Base-by-base conservation (phyloP, 805 yeast genomes). In the Groenewaldozyma tartarivorans region DNA sequence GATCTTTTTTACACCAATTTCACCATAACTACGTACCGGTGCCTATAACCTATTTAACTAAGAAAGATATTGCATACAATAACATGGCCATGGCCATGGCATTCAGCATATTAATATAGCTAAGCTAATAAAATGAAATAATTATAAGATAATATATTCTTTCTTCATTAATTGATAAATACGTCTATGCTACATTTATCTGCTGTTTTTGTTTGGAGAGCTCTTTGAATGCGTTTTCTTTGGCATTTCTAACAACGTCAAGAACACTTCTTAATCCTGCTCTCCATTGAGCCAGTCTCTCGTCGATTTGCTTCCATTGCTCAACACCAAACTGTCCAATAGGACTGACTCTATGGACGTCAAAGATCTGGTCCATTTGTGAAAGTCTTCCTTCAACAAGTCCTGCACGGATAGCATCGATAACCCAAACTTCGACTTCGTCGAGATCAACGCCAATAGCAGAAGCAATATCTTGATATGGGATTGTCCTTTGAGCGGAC, bases 321-420 rank as follows among this genome's bases (percentile, higher is more conserved):
- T 52, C 54, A 26, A 40, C 42, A n/a, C 56, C 59, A 40, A 67
- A 55, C 19, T 56, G 52, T 18, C 70, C 67, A 16, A 63, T 51
- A 13, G 57, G 48, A 16, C 53, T 42, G 24, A 63, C 62, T 19
- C 61, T 47, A 52, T 64, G 69, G 17, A 67, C 53, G 37, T 51
- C 48, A 45, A 67, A 62, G 36, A 46, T 47, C 46, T 55, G 48
- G 35, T 54, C 53, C 27, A 63, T 53, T 54, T 67, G 72, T 44
- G 63, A 56, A 56, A 67, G 58, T 41, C 68, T 60, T 45, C 71
- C 71, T 49, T 61, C 57, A 19, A 67, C 49, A 15, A 67, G 58
- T 4, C 66, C 66, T 2, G 66, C 64, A 42, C 66, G 58, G 45
- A 66, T 61, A 22, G 66, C 63, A 39, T 66, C 68, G 36, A 67